Evolutionary conservation across 139 green algal species (phyloP).

Genomic region (Chlorella sp.): DNA sequence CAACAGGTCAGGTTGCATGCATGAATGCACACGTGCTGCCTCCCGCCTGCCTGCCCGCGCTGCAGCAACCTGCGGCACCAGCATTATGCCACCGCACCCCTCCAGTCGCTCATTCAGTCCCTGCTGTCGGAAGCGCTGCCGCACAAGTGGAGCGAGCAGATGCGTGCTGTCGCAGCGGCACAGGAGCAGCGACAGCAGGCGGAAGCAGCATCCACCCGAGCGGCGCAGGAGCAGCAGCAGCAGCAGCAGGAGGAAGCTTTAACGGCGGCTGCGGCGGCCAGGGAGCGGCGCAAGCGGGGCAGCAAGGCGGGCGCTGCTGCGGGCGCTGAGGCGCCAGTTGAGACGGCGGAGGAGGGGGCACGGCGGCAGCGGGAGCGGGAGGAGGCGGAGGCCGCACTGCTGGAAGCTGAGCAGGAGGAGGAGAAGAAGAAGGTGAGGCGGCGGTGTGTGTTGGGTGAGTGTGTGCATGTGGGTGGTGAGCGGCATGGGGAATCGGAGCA

Average conservation of each 20-base stretch:
- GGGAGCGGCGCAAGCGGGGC: background rate
- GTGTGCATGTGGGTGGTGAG: too few relatives aligned
- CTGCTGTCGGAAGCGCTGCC: background rate
- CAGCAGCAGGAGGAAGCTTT: background rate
- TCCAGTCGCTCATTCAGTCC: background rate
- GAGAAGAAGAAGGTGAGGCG: too few relatives aligned
- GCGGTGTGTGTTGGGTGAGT: too few relatives aligned
- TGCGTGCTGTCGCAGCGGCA: background rate
- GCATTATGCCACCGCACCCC: background rate
- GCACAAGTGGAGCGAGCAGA: background rate
- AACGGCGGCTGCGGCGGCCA: background rate
- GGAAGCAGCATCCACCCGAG: background rate
- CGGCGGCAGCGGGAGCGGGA: too few relatives aligned
- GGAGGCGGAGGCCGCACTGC: too few relatives aligned
- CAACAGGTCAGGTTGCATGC: background rate
- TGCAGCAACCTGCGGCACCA: background rate
- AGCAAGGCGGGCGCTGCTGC: background rate
- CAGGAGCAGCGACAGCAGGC: background rate
- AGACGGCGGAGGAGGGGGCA: background rate
- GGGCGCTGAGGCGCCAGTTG: too few relatives aligned
- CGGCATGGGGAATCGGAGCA: too few relatives aligned
- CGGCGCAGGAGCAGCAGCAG: background rate
- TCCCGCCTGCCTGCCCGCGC: too few relatives aligned
- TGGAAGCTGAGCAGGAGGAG: too few relatives aligned
- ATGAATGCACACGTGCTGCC: background rate